Evolutionary conservation across 2,329 filamentous ascomycete genomes (phyloP).

Genomic region (Allantophomopsis cytisporea): DNA sequence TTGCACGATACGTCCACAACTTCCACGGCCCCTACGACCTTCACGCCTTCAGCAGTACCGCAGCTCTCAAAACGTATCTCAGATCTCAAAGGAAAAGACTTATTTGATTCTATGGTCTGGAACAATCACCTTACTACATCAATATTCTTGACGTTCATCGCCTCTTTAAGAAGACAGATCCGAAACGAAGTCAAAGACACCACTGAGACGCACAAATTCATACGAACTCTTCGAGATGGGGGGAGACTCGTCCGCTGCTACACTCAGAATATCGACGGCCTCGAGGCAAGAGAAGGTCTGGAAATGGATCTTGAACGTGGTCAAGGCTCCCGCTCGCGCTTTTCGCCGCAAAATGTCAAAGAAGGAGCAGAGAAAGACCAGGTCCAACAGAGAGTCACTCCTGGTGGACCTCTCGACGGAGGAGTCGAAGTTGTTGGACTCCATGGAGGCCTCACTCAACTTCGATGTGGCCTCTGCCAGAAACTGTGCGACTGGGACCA

Average conservation of each 20-base stretch:
- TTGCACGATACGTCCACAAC: too few relatives aligned
- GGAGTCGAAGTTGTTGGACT: conserved; percentile 43
- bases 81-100: conserved; percentile 55
- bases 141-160: conserved; percentile 61
- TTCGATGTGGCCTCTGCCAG: conserved; percentile 51
- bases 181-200: conserved; percentile 40
- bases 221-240: conserved; percentile 50
- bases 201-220: conserved; percentile 54
- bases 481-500: conserved; percentile 47
- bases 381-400: conserved; percentile 7
- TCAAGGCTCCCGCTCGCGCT: conserved; percentile 45
- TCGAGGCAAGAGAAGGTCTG: conserved; percentile 58
- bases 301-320: conserved; percentile 47
- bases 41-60: too few relatives aligned
- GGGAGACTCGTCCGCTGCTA: conserved; percentile 60
- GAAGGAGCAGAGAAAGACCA: conserved; percentile 16
- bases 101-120: conserved; percentile 62
- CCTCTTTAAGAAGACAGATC: conserved; percentile 50
- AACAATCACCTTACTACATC: conserved; percentile 53
- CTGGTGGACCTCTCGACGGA: conserved; percentile 7
- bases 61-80: conserved; percentile 16
- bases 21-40: too few relatives aligned
- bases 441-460: conserved; percentile 51
- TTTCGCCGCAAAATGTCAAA: conserved; percentile 32
- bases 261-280: conserved; percentile 63